A percentile compares a stretch with the other conserved stretches of the same genome.
phyloP scores from a whole-genome alignment of 805 yeast genomes.

The Spathaspora sp. region DNA sequence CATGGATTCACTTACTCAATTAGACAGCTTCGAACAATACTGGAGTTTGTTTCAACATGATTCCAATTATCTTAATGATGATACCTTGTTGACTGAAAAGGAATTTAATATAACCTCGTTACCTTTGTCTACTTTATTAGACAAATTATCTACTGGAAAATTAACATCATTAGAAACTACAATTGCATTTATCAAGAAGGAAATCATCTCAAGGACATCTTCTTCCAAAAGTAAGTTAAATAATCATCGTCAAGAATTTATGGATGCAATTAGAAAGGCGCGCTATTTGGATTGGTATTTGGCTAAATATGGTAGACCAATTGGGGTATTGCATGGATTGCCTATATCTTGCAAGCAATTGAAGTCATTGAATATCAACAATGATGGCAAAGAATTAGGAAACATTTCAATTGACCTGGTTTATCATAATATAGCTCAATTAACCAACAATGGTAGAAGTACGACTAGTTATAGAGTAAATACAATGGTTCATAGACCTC shows the following conservation, averaged over 20 bases:
- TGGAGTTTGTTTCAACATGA: neutral
- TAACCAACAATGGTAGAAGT: neutral
- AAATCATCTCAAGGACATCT: constrained; percentile 19
- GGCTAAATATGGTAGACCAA: constrained; percentile 40
- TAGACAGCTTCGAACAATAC: constrained; percentile 1
- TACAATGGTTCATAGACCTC: neutral
- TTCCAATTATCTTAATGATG: constrained; percentile 26
- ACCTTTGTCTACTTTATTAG: constrained; percentile 22
- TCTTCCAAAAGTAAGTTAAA: neutral
- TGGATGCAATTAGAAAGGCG: constrained; percentile 54
- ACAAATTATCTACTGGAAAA: constrained; percentile 28
- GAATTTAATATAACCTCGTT: constrained; percentile 38
- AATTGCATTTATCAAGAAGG: constrained; percentile 40
- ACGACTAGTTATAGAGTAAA: neutral
- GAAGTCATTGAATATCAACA: constrained; percentile 47
- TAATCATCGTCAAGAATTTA: neutral
- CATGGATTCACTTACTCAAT: neutral
- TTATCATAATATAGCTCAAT: neutral
- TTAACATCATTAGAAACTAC: constrained; percentile 33
- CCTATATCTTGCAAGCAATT: constrained; percentile 36
- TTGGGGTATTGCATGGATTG: constrained; percentile 65
- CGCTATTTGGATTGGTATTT: constrained; percentile 49
- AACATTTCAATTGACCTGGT: constrained; percentile 25
- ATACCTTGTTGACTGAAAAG: constrained; percentile 27
- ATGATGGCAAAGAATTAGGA: constrained; percentile 27